phyloP scores from a whole-genome alignment of 2,329 filamentous ascomycete genomes.

The Microcera coccophila region DNA sequence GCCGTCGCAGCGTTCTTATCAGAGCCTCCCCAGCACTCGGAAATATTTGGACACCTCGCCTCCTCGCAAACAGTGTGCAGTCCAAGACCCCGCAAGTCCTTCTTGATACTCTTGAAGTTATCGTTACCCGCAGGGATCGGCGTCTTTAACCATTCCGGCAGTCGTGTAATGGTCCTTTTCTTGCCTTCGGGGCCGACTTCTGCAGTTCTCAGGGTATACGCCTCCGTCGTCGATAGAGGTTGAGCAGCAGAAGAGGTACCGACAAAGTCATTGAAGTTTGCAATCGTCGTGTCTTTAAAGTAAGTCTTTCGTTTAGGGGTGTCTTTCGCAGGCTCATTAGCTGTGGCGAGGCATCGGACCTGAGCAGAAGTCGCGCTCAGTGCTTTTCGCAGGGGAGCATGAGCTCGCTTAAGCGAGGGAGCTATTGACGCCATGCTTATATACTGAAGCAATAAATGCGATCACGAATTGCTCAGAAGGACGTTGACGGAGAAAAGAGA shows the following conservation, averaged over 20 bases:
- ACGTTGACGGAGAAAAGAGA: constrained; percentile 9
- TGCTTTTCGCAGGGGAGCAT: constrained; percentile 41
- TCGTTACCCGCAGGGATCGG: constrained; percentile 76
- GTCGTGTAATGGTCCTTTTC: constrained; percentile 63
- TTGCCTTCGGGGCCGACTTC: constrained; percentile 61
- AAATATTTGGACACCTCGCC: constrained; percentile 94
- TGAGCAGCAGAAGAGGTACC: constrained; percentile 37
- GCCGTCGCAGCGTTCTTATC: constrained; percentile 88
- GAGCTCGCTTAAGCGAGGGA: constrained; percentile 40
- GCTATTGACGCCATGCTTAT: constrained; percentile 38
- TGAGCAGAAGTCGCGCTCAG: constrained; percentile 30
- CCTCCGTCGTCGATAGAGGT: constrained; percentile 49
- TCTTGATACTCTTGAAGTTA: constrained; percentile 93
- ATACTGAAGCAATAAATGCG: constrained; percentile 32
- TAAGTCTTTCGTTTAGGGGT: constrained; percentile 43
- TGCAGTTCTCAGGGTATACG: constrained; percentile 58
- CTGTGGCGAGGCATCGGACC: constrained; percentile 45
- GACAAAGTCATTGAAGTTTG: constrained; percentile 57
- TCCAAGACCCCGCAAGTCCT: constrained; percentile 81
- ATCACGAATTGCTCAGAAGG: neutral
- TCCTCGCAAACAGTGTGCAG: constrained; percentile 98
- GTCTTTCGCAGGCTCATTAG: constrained; percentile 25
- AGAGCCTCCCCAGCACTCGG: constrained; percentile 93
- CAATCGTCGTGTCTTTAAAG: constrained; percentile 57
- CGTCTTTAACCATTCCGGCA: constrained; percentile 95